Percentiles rank a stretch among this genome's conserved stretches.
These are phyloP conservation scores for Trypanosoma cruzi DNA, from an alignment of 208 protist genomes.

Conservation along the genomic window DNA sequence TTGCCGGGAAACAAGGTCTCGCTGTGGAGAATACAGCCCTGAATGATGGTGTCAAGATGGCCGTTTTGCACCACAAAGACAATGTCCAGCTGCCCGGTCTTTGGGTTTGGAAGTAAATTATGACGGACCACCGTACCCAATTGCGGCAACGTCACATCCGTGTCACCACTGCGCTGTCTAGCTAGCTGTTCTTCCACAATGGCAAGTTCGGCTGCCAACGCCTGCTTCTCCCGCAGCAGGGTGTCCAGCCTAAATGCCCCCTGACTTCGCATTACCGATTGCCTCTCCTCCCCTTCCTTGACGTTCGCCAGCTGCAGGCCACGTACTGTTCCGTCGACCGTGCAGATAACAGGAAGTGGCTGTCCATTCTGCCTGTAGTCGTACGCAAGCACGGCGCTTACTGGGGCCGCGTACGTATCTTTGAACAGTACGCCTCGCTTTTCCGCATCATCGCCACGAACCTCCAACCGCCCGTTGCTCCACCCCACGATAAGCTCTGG, in stretches of 20 bases:
- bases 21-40: slow-evolving; percentile 67
- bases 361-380: slow-evolving; percentile 92
- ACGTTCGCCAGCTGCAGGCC: slow-evolving; percentile 67
- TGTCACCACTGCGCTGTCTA: slow-evolving; percentile 46
- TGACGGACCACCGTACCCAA: slow-evolving; percentile 48
- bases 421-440: slow-evolving; percentile 80
- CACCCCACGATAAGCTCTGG: slow-evolving; percentile 93
- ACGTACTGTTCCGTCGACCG: slow-evolving; percentile 85
- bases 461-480: slow-evolving; percentile 86
- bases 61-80: slow-evolving; percentile 35
- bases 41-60: slow-evolving; percentile 56
- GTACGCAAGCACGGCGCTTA: slow-evolving; percentile 81
- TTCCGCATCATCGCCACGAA: slow-evolving; percentile 58
- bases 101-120: slow-evolving; percentile 30
- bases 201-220: slow-evolving; percentile 76
- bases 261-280: slow-evolving; percentile 54
- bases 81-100: slow-evolving; percentile 39
- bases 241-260: slow-evolving; percentile 68
- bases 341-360: slow-evolving; percentile 80
- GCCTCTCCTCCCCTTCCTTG: slow-evolving; percentile 53
- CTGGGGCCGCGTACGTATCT: slow-evolving; percentile 62
- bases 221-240: slow-evolving; percentile 65
- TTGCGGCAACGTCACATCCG: slow-evolving; percentile 63
- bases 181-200: slow-evolving; percentile 70
- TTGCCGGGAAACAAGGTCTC: slow-evolving; percentile 43